phyloP scores from a whole-genome alignment of 2,329 filamentous ascomycete genomes.

The Penicillium verrucosum region DNA sequence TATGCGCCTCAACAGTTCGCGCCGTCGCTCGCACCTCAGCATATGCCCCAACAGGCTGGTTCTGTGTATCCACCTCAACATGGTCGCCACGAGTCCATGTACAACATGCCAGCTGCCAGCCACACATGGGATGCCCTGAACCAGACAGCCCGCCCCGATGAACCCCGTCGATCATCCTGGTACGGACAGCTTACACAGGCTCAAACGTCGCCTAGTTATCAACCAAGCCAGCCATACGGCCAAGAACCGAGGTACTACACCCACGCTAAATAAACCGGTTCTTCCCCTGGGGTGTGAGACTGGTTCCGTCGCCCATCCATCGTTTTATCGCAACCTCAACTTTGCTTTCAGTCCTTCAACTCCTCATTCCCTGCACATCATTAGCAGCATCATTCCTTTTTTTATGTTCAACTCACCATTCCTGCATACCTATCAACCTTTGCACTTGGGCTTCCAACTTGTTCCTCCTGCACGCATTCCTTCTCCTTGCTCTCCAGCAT shows the following conservation, averaged over 20 bases:
- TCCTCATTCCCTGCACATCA: slow-evolving; percentile 2
- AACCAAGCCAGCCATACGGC: slow-evolving; percentile 26
- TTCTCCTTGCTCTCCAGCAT: not conserved
- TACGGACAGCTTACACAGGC: slow-evolving; percentile 29
- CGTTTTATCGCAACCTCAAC: not conserved
- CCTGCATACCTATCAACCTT: not conserved
- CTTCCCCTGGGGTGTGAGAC: not conserved
- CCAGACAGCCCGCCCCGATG: slow-evolving; percentile 29
- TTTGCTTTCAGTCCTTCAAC: not conserved
- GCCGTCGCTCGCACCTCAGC: not conserved
- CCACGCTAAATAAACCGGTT: slow-evolving; percentile 14
- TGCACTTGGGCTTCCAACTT: slow-evolving; percentile 5
- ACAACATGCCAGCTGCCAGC: slow-evolving; percentile 36
- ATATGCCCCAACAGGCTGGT: slow-evolving; percentile 13
- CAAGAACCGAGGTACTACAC: slow-evolving; percentile 28
- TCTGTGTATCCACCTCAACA: slow-evolving; percentile 21
- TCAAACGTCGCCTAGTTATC: slow-evolving; percentile 24
- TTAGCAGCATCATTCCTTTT: not conserved
- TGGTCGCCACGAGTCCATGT: slow-evolving; percentile 28
- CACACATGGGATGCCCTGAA: slow-evolving; percentile 39
- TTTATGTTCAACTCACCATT: slow-evolving; percentile 5
- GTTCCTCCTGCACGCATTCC: not conserved
- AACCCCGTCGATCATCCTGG: slow-evolving; percentile 35
- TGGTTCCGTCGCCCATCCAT: not conserved
- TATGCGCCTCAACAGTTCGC: slow-evolving; percentile 12